Conservation (phyloP, 2,329 filamentous ascomycete species). For the Microdochium trichocladiopsis region DNA sequence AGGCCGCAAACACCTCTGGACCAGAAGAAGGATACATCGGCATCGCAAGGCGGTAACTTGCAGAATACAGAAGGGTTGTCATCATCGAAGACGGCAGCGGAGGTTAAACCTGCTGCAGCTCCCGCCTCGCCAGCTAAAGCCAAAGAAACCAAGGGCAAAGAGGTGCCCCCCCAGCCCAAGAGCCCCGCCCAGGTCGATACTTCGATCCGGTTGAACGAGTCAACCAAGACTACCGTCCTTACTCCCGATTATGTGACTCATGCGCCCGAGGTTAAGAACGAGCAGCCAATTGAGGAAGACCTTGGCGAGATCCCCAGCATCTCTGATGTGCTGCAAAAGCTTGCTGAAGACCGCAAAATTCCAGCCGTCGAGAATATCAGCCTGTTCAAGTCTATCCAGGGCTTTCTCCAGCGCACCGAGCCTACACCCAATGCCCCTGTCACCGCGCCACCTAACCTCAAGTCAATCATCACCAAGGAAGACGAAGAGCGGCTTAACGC, state of each 20-base stretch:
- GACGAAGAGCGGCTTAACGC: constrained; percentile 48
- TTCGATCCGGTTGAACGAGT: constrained; percentile 23
- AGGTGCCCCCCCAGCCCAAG: constrained; percentile 16
- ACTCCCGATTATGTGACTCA: constrained; percentile 24
- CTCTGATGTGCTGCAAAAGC: constrained; percentile 27
- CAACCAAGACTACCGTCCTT: constrained; percentile 24
- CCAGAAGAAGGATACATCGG: constrained; percentile 21
- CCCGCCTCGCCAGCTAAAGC: constrained; percentile 10
- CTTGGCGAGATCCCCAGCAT: constrained; percentile 22
- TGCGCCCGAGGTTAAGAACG: constrained; percentile 15
- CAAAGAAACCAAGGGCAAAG: constrained; percentile 14
- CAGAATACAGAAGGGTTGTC: constrained; percentile 8
- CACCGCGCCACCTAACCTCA: constrained; percentile 28
- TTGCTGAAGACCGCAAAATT: constrained; percentile 25
- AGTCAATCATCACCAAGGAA: constrained; percentile 41
- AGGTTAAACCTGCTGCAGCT: constrained; percentile 6
- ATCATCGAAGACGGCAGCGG: constrained; percentile 10
- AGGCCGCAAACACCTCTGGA: constrained; percentile 20
- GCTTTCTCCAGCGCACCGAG: constrained; percentile 23
- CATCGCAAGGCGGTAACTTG: constrained; percentile 13
- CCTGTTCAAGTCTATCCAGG: constrained; percentile 29
- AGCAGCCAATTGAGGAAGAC: constrained; percentile 19
- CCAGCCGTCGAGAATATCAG: constrained; percentile 26
- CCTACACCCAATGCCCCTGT: constrained; percentile 15
- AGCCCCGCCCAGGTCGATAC: constrained; percentile 19